Base-by-base conservation (phyloP, 768 basidiomycete species). In the Chalciporus chontae region DNA sequence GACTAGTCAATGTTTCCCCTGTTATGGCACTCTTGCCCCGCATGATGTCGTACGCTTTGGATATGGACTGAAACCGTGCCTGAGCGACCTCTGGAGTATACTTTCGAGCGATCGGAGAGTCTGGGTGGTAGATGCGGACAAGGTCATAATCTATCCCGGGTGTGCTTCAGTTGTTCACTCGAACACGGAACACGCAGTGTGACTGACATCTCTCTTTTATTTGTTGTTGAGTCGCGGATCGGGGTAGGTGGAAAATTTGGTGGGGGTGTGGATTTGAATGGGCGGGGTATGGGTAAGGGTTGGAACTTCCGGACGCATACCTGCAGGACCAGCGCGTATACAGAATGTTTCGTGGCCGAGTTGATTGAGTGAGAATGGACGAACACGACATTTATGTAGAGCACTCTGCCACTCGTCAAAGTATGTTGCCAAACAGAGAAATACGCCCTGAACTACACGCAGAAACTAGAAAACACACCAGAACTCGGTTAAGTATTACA, bases 71-170 rank as follows among this genome's bases (percentile, higher is more conserved):
- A 57, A 90, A 90, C 10, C 79, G 83, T 6, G 76, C 72, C 58
- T 87, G 84, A 4, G 79, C 78, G 3, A 74, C 62, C 14, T 78
- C 77, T 0, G 77, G 58, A 7, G 81, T 67, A 49, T 67, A 66
- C 3, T 62, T 62, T 5, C 75, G 71, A 18, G 71, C 71, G 18
- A 70, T 40, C 19, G 73, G 71, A 37, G 84, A 84, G 64, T 90
- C 87, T 3, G 87, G 87, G 63, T 90, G 87, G 65, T 90, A 87
- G 50, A 87, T 74, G 36, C 83, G 76, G 27, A 90, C 88, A 40
- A 90, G 85, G 54, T 89, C 87, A 60, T 81, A 87, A 66, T 90
- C 87, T 90, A 29, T 55, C 14, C 24, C 7, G 37, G 27, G 38
- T 19, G 4, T 0, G 19, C 39, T 36, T 53, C 23, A 54, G 55